A percentile compares a stretch with the other conserved stretches of the same genome.
Evolutionary conservation across 495 filamentous ascomycete species (phyloP).

Genomic region (Neurospora hispaniola): DNA sequence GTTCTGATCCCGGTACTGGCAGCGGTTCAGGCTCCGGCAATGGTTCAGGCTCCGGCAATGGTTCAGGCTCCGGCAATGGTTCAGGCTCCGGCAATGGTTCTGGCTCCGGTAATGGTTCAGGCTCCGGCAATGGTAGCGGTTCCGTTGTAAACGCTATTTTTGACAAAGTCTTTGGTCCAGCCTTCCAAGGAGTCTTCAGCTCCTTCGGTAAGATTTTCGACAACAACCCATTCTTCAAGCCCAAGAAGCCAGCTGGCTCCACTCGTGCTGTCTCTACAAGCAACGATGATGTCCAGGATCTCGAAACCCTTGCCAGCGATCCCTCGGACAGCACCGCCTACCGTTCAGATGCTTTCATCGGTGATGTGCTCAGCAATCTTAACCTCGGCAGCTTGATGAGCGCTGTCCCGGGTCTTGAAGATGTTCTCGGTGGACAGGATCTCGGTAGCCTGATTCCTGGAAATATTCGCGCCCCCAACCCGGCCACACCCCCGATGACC

Average conservation of each 20-base stretch:
- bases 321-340: not conserved
- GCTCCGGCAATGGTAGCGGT: not conserved
- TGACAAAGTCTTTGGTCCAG: not conserved
- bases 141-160: not conserved
- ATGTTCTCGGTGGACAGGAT: not conserved
- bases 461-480: not conserved
- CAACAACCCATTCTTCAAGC: not conserved
- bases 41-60: too few species aligned
- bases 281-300: not conserved
- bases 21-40: too few species aligned
- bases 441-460: not conserved
- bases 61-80: too few species aligned
- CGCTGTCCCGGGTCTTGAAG: not conserved
- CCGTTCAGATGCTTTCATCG: not conserved
- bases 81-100: too few species aligned
- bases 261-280: not conserved
- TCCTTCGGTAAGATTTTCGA: not conserved
- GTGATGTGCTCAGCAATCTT: not conserved
- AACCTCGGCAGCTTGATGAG: not conserved
- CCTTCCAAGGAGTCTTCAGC: not conserved
- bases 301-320: not conserved
- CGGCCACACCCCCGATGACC: not conserved
- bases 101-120: too few species aligned
- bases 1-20: too few species aligned
- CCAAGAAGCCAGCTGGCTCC: not conserved